Evolutionary conservation across 768 basidiomycete species (phyloP), one percentile per base, ranked within the genome.

Genomic region (Tylopilus balloui): DNA sequence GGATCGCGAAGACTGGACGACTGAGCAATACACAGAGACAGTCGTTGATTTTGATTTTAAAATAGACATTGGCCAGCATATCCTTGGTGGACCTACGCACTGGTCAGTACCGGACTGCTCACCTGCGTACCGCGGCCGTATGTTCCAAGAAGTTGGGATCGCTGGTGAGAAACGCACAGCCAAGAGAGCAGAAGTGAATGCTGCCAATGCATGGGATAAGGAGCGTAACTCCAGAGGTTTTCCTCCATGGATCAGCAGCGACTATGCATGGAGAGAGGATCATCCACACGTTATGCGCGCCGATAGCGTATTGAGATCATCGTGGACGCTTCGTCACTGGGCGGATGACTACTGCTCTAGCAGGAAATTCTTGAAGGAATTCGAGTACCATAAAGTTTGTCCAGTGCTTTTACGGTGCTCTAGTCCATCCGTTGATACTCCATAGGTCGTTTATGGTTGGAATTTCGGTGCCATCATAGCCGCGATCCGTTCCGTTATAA

Each of bases 291-390:
- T 62, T 15, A 68, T 58, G 61, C 50, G 57, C 24, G 19, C 40
- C 20, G 29, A 43, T 13, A 60, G 56, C 25, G 56, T 63, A 7
- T 63, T 84, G 37, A 73, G 69, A 47, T 83, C 82, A 3, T 80
- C 80, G 14, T 79, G 78, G 68, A 76, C 82, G 0, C 61, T 90
- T 36, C 72, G 86, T 27, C 75, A 84, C 50, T 92, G 90, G 90
- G 88, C 88, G 8, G 87, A 91, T 55, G 82, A 86, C 48, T 92
- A 89, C 58, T 90, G 88, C 50, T 73, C 77, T 21, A 86, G 84
- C 58, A 71, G 64, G 8, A 90, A 84, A 57, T 65, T 75, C 14
- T 70, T 92, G 53, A 92, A 91, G 63, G 88, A 91, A 66, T 89
- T 92, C 60, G 73, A 78, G 6, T 86, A 89, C 53, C 70, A 75